Conservation (phyloP, 1,139 yeast genomes). For the Blastobotrys illinoisensis region DNA sequence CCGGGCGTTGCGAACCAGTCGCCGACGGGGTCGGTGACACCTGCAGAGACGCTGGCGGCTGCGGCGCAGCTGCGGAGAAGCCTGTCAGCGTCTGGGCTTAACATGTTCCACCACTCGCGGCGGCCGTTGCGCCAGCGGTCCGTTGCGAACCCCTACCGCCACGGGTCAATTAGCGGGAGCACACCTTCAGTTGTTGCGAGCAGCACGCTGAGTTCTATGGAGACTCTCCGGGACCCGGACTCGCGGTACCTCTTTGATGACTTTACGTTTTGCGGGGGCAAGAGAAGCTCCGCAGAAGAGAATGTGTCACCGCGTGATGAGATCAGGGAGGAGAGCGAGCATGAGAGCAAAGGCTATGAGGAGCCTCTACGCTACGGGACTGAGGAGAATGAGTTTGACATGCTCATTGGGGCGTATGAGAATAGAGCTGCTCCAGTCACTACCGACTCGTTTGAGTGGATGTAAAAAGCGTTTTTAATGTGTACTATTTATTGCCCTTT, state of each 20-base stretch:
- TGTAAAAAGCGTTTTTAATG: not conserved
- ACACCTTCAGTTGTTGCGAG: not conserved
- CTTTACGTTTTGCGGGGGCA: not conserved
- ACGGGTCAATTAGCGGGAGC: conserved; percentile 2
- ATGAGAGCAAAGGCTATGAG: not conserved
- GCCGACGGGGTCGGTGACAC: not conserved
- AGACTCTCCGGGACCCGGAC: not conserved
- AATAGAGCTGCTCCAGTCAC: not conserved
- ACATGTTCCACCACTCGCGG: not conserved
- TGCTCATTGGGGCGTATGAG: not conserved
- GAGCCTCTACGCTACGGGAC: not conserved
- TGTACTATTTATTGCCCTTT: not conserved
- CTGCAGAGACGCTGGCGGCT: conserved; percentile 4
- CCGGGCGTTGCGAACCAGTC: not conserved
- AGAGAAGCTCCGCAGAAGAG: not conserved
- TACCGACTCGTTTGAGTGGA: not conserved
- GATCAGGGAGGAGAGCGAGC: not conserved
- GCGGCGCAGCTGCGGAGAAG: conserved; percentile 6
- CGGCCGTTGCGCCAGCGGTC: not conserved
- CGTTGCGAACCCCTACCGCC: not conserved
- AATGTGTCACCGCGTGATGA: not conserved
- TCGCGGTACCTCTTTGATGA: not conserved
- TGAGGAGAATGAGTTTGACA: not conserved
- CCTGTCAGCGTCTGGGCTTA: conserved; percentile 6
- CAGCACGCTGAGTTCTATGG: not conserved